Evolutionary conservation across 805 yeast genomes (phyloP).

Genomic region (Metschnikowia colocasiae): DNA sequence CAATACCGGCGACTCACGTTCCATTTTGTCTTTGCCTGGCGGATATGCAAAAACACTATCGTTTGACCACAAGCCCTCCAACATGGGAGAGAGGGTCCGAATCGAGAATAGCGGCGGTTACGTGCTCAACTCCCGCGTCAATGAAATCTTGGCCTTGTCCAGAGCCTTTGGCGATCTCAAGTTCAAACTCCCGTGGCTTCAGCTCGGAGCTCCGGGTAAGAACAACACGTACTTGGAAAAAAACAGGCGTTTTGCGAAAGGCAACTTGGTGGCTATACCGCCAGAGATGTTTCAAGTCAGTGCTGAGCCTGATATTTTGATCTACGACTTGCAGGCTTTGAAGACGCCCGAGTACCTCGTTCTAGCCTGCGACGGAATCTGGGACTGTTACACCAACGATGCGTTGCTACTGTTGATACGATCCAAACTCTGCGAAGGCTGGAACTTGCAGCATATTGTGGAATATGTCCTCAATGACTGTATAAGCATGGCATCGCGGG

Average conservation of each 20-base stretch:
- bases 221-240: constrained; percentile 32
- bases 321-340: constrained; percentile 33
- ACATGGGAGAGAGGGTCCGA: constrained; percentile 42
- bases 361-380: constrained; percentile 45
- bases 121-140: constrained; percentile 36
- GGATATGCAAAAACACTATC: constrained; percentile 46
- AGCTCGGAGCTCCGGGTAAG: constrained; percentile 18
- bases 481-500: constrained; percentile 64
- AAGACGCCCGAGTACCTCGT: constrained; percentile 33
- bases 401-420: constrained; percentile 53
- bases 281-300: constrained; percentile 43
- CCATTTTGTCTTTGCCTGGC: constrained; percentile 54
- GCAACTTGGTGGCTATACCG: constrained; percentile 34
- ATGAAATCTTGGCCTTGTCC: constrained; percentile 41
- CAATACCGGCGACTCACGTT: constrained; percentile 75
- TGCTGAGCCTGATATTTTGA: constrained; percentile 41
- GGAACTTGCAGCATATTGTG: constrained; percentile 54
- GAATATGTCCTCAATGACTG: constrained; percentile 62
- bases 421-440: constrained; percentile 54
- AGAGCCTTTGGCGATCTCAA: constrained; percentile 45
- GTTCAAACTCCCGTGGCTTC: constrained; percentile 38
- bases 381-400: constrained; percentile 52
- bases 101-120: constrained; percentile 41
- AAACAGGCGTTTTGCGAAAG: constrained; percentile 21
- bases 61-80: constrained; percentile 43